phyloP scores from a whole-genome alignment of 1,139 yeast species.

The Sugiyamaella xylanicola region DNA sequence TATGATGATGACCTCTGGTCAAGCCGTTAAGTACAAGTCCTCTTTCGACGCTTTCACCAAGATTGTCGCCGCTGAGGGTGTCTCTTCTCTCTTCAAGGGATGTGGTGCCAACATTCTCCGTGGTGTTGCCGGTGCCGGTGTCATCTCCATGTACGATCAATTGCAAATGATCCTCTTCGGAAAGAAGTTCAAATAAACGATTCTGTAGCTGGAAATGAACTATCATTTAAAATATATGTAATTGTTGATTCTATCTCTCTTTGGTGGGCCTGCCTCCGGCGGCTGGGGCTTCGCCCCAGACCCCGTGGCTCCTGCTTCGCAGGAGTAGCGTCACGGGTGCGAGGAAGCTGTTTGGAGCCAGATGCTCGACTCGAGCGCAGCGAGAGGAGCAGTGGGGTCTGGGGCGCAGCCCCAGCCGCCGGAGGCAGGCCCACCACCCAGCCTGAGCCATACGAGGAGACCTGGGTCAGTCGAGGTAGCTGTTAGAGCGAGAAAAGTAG shows the following conservation, averaged over 20 bases:
- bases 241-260: neutral
- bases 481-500: too few relatives aligned
- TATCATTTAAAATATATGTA: constrained; percentile 5
- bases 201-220: constrained; percentile 15
- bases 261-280: constrained; percentile 2
- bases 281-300: constrained; percentile 4
- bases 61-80: constrained; percentile 75
- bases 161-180: constrained; percentile 73
- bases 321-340: too few relatives aligned
- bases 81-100: constrained; percentile 75
- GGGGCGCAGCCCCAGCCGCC: neutral
- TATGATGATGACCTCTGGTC: constrained; percentile 87
- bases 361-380: neutral
- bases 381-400: neutral
- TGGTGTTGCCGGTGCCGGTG: constrained; percentile 91
- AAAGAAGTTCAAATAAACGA: constrained; percentile 60
- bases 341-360: too few relatives aligned
- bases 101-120: constrained; percentile 86
- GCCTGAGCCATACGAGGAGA: too few relatives aligned
- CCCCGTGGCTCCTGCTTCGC: neutral
- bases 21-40: constrained; percentile 74
- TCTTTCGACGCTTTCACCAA: constrained; percentile 72
- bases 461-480: too few relatives aligned
- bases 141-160: constrained; percentile 77
- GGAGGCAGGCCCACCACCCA: too few relatives aligned